Conservation (phyloP, 169 alveolate species). For the Cryptosporidium viatorum region DNA sequence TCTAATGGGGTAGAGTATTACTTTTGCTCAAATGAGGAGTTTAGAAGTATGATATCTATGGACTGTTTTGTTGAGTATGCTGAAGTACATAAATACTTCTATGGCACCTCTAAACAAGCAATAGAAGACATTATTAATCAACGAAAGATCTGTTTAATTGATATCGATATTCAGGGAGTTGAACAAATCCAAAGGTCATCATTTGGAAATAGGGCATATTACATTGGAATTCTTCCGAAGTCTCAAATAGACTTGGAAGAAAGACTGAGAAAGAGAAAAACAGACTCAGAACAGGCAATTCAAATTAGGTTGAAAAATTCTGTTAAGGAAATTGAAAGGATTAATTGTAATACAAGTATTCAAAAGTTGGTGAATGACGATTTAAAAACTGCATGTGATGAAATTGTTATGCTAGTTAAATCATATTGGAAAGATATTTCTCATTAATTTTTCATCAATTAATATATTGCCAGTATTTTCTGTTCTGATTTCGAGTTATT, state of each 20-base stretch:
- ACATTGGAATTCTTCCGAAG: constrained; percentile 79
- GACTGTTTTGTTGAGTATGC: constrained; percentile 81
- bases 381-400: constrained; percentile 10
- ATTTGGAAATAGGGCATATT: constrained; percentile 59
- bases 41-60: constrained; percentile 69
- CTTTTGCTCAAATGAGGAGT: constrained; percentile 81
- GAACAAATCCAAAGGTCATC: constrained; percentile 75
- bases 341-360: constrained; percentile 7
- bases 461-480: background rate
- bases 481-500: background rate
- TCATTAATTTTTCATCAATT: constrained; percentile 1
- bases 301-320: constrained; percentile 29
- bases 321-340: constrained; percentile 35
- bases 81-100: constrained; percentile 78
- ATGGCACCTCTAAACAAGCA: constrained; percentile 81
- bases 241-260: constrained; percentile 74
- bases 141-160: constrained; percentile 81
- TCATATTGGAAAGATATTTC: constrained; percentile 29
- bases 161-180: constrained; percentile 84
- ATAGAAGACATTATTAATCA: constrained; percentile 73
- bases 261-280: constrained; percentile 81
- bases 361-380: constrained; percentile 37
- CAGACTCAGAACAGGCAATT: constrained; percentile 63
- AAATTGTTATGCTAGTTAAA: background rate
- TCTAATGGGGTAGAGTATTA: constrained; percentile 83